Conservation (phyloP, 2,329 filamentous ascomycete genomes). For the Talaromyces sp. region DNA sequence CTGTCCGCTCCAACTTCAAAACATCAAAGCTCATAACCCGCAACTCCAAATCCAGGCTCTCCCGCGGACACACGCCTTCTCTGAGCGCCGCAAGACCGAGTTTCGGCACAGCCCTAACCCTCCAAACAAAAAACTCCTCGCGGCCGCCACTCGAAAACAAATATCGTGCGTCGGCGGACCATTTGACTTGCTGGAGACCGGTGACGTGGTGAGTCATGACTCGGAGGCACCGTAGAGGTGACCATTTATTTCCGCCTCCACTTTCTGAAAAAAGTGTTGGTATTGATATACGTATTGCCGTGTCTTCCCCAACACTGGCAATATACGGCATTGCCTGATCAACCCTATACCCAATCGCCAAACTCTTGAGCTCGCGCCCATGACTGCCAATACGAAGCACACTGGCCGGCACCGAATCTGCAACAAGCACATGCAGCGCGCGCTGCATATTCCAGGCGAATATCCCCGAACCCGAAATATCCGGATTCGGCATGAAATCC, state of each 20-base stretch:
- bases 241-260: slow-evolving; percentile 13
- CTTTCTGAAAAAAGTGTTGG: slow-evolving; percentile 7
- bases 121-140: slow-evolving; percentile 88
- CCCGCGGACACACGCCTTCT: slow-evolving; percentile 44
- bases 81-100: slow-evolving; percentile 49
- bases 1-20: slow-evolving; percentile 20
- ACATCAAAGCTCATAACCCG: slow-evolving; percentile 77
- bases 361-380: slow-evolving; percentile 74
- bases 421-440: slow-evolving; percentile 41
- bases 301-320: slow-evolving; percentile 67
- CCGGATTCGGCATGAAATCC: slow-evolving; percentile 43
- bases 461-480: slow-evolving; percentile 26
- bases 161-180: slow-evolving; percentile 60
- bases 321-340: slow-evolving; percentile 35
- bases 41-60: slow-evolving; percentile 56
- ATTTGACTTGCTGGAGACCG: slow-evolving; percentile 74
- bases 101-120: slow-evolving; percentile 50
- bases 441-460: slow-evolving; percentile 70
- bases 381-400: slow-evolving; percentile 66
- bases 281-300: slow-evolving; percentile 63
- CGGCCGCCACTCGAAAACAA: slow-evolving; percentile 82
- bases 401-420: slow-evolving; percentile 29
- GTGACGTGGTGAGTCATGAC: slow-evolving; percentile 72
- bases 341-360: slow-evolving; percentile 40
- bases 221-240: slow-evolving; percentile 48